Percentiles rank a stretch among this genome's conserved stretches.
These are phyloP conservation scores for Penicillium ochrochloron DNA, from an alignment of 495 filamentous ascomycete genomes.

Conservation along the genomic window DNA sequence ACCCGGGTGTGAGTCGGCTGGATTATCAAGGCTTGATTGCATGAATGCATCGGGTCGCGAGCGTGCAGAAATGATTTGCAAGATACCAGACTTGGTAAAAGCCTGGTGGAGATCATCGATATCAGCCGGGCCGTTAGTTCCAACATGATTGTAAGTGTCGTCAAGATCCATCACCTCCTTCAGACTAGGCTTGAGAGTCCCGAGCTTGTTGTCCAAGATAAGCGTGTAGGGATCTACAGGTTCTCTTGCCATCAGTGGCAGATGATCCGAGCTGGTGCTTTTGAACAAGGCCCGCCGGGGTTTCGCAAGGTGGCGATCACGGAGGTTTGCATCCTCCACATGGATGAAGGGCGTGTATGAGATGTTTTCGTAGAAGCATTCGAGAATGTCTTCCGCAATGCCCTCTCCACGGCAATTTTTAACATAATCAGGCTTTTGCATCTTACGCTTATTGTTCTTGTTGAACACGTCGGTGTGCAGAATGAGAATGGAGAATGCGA, in stretches of 20 bases:
- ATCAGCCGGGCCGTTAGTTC: conserved; percentile 73
- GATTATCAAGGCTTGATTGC: conserved; percentile 81
- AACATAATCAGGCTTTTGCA: conserved; percentile 94
- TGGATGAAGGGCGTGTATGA: conserved; percentile 97
- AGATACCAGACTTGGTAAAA: conserved; percentile 84
- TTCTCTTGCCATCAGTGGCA: conserved; percentile 70
- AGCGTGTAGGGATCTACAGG: conserved; percentile 94
- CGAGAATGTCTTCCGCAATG: conserved; percentile 87
- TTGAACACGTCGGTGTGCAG: conserved; percentile 98
- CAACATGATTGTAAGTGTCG: conserved; percentile 87
- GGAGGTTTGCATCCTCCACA: conserved; percentile 90
- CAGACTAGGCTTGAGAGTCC: conserved; percentile 78
- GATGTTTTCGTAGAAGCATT: conserved; percentile 98
- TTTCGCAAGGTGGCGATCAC: conserved; percentile 71
- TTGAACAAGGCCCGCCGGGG: conserved; percentile 78
- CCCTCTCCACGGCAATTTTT: conserved; percentile 92
- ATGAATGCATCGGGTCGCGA: conserved; percentile 96
- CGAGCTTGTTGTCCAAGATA: conserved; percentile 86
- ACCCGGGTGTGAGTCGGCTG: conserved; percentile 85
- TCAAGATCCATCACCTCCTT: conserved; percentile 92
- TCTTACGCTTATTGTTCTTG: conserved; percentile 99
- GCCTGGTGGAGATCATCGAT: conserved; percentile 78
- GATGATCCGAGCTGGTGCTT: conserved; percentile 65
- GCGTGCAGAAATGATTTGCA: conserved; percentile 92
- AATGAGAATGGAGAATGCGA: conserved; percentile 95